Conservation (phyloP, 257 asterid species). For the Mentha longifolia region DNA sequence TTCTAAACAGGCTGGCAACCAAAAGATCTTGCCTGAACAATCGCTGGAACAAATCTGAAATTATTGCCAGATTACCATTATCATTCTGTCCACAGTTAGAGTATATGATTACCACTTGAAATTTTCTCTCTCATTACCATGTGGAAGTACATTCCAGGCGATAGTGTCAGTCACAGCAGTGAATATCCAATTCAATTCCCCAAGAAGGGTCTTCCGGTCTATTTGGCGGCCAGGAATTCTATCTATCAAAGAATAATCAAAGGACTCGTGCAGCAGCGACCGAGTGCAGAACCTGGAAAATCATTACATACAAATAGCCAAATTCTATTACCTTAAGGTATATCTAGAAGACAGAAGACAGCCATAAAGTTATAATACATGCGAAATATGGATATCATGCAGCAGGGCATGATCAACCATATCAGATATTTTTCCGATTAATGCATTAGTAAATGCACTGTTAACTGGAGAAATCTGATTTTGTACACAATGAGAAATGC, state of each 20-base stretch:
- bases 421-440: conserved; percentile 1
- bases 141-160: conserved; percentile 99
- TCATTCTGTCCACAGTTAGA: conserved; percentile 16
- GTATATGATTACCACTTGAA: conserved; percentile 21
- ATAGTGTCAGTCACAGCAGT: conserved; percentile 99
- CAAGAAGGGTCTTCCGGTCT: conserved; percentile 97
- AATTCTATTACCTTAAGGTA: conserved; percentile 21
- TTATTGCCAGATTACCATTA: conserved; percentile 29
- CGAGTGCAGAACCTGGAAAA: conserved; percentile 67
- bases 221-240: conserved; percentile 99
- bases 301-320: conserved; percentile 41
- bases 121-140: conserved; percentile 61
- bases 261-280: conserved; percentile 84
- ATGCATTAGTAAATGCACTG: conserved; percentile 17
- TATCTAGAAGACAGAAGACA: conserved; percentile 13
- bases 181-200: conserved; percentile 99
- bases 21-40: conserved; percentile 97
- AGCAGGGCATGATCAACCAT: conserved; percentile 13
- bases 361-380: not conserved
- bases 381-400: conserved; percentile 4
- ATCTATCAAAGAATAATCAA: conserved; percentile 87
- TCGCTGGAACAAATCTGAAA: conserved; percentile 90
- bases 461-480: conserved; percentile 9
- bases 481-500: not conserved
- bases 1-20: conserved; percentile 96